Evolutionary conservation across 2,329 filamentous ascomycete genomes (phyloP), one percentile per base, ranked within the genome.

Genomic region (Botrytis fabae): DNA sequence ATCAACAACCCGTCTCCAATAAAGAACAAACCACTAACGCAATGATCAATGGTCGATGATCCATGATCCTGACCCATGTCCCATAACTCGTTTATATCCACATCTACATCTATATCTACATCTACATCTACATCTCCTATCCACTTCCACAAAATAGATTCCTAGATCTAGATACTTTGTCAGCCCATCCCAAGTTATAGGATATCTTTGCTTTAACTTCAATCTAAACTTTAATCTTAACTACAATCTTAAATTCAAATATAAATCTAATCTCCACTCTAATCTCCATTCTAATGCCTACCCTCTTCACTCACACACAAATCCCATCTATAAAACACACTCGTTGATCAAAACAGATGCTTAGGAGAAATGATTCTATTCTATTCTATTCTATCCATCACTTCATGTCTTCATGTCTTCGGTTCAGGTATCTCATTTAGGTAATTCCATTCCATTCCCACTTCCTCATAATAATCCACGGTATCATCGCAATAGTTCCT

Each of bases 351-450:
- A 61, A n/a, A 16, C 48, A 51, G 5, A 3, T n/a, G 7, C 25
- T 61, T 57, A 18, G n/a, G 51, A 18, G 51, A 28, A 57, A 57
- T 28, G 1, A 57, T 57, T 57, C n/a, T 7, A 28, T 54, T 28
- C 5, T 57, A 28, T 57, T 57, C 51, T 28, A 57, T 57, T 57
- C 51, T 46, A 46, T 18, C 51, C n/a, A 28, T 28, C 51, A 28
- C 51, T 57, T 54, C 51, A 54, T n/a, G 51, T 54, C 48, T 54
- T 57, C 51, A 57, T n/a, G 51, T 54, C 48, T 54, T 57, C 51
- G 28, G 1, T 51, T 16, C 48, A 51, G 25, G 48, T 51, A 51
- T 51, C 25, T 51, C 48, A 51, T 51, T 54, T 7, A 28, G 12
- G n/a, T 28, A n/a, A 28, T 28, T 28, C 3, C 51, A 54, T 54